phyloP scores from a whole-genome alignment of 208 protist species.

The Kentomonas sorsogonicus region DNA sequence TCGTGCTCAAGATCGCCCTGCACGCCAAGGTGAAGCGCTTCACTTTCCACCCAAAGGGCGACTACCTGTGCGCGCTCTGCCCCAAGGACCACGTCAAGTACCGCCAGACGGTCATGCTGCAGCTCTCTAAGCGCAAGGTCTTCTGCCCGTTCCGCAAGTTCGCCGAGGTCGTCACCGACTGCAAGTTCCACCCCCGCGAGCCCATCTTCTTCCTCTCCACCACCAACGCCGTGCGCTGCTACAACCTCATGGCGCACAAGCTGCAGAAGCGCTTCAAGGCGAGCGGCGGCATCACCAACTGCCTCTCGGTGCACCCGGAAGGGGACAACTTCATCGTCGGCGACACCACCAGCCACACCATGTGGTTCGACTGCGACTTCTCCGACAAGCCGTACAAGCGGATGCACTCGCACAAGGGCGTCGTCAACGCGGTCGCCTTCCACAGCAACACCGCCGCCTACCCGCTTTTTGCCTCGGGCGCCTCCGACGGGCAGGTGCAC shows the following conservation, averaged over 20 bases:
- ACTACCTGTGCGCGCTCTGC: conserved; percentile 89
- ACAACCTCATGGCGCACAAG: conserved; percentile 96
- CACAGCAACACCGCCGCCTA: conserved; percentile 86
- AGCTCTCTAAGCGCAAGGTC: conserved; percentile 88
- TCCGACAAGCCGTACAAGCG: conserved; percentile 95
- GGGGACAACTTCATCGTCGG: conserved; percentile 97
- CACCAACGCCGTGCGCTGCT: conserved; percentile 93
- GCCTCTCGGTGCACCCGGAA: conserved; percentile 94
- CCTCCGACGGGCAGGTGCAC: conserved; percentile 95
- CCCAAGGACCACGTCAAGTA: conserved; percentile 93
- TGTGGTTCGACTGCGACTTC: conserved; percentile 99
- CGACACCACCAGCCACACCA: conserved; percentile 86
- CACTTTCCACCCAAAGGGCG: conserved; percentile 82
- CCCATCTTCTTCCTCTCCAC: conserved; percentile 98
- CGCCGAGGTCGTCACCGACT: conserved; percentile 88
- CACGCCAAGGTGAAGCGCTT: conserved; percentile 88
- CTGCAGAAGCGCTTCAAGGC: conserved; percentile 95
- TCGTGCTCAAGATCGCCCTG: conserved; percentile 85
- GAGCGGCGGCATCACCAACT: conserved; percentile 82
- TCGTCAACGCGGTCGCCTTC: conserved; percentile 90
- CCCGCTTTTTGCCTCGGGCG: conserved; percentile 96
- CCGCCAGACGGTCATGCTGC: conserved; percentile 90
- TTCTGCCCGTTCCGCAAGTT: conserved; percentile 92
- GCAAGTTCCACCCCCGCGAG: conserved; percentile 97
- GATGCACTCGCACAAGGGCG: conserved; percentile 92